Conservation (phyloP, 2,329 filamentous ascomycete species). For the Calonectria naviculata region DNA sequence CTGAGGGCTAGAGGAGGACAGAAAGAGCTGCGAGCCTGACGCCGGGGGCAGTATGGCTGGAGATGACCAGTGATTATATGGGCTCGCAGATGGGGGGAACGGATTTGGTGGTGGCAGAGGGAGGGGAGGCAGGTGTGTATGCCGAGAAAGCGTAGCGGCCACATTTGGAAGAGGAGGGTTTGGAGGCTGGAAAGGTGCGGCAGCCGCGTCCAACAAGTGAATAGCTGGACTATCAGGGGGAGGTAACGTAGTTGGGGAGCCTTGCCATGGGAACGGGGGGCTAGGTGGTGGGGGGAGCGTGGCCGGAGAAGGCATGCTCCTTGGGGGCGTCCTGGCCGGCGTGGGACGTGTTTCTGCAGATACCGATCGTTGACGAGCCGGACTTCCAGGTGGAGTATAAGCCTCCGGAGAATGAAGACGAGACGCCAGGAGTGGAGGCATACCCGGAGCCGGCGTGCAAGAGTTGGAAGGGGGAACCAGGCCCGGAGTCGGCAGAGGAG, state of each 20-base stretch:
- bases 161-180: too few species aligned
- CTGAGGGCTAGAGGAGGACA: neutral
- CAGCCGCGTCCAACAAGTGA: neutral
- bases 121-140: too few species aligned
- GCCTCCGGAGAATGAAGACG: too few species aligned
- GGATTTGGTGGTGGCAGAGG: neutral
- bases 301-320: neutral
- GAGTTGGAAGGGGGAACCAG: too few species aligned
- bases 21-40: neutral
- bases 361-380: neutral
- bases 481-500: too few species aligned
- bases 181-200: too few species aligned
- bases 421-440: too few species aligned
- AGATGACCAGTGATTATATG: neutral
- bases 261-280: neutral
- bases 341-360: neutral
- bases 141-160: neutral
- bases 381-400: too few species aligned
- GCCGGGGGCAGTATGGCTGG: neutral
- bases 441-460: too few species aligned
- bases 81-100: neutral
- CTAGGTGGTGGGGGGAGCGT: neutral
- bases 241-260: neutral
- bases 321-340: neutral
- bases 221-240: neutral